Base-by-base conservation (phyloP, 208 protist genomes). In the Trypanosoma boissoni region DNA sequence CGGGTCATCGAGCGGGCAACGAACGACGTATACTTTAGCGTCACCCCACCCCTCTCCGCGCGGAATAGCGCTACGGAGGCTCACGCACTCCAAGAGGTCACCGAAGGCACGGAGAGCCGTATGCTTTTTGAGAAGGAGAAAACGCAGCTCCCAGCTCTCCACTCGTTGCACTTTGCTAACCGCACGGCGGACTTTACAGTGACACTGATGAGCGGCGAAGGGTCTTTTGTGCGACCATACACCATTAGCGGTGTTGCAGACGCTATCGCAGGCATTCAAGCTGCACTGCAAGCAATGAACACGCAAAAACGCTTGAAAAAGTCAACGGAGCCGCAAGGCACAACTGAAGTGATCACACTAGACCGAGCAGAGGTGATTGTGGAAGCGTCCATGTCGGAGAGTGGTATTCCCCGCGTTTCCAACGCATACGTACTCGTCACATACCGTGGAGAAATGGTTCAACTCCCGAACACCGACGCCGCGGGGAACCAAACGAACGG, bases 351-450 rank as follows among this genome's bases (percentile, higher is more conserved):
- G 8, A 24, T 73, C 2, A 32, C 24, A 26, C 23, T 84, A 42
- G 54, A 64, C 3, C 34, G 16, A 9, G 62, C 72, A 6, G 72
- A 80, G 54, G 73, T 92, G 39, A 72, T 86, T 6, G 59, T 86
- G 48, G 86, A 89, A 48, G 70, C 70, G 24, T 54, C 62, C 14
- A 52, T 80, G 5, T 68, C 79, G 1, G 77, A 86, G 48, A 86
- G 75, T 43, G 86, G 86, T 34, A 65, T 93, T 23, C 81, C 82
- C 2, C 60, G 74, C 41, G 59, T 81, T 27, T 58, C 56, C 29
- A 69, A 76, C 28, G 78, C 76, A 8, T 86, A 76, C 60, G 51
- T 90, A 6, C 69, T 59, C 0, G 80, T 66, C 7, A 68, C 43
- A 8, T 76, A 77, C 28, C n/a, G n/a, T n/a, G n/a, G n/a, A n/a